Base-by-base conservation (phyloP, 345 rosid genomes). In the Citrus reticulata region DNA sequence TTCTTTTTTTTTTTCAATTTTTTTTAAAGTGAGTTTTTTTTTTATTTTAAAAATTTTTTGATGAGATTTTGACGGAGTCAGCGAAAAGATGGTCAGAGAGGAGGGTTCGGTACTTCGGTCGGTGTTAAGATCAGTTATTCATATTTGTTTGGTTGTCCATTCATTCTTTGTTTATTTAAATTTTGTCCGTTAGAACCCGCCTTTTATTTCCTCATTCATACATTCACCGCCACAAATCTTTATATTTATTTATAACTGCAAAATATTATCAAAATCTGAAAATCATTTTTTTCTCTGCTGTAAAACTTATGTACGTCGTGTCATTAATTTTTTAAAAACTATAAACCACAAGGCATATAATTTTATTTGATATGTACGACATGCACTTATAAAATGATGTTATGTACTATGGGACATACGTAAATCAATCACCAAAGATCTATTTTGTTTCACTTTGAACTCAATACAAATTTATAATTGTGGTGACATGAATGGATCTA, bases 41-140 rank as follows among this genome's bases (percentile, higher is more conserved):
- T 70, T 70, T 3, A 2, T 25, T 70, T 1, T 0, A 7, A 2
- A 9, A 19, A 0, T 9, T 35, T 35, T 20, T 37, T 67, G 11
- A 32, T 65, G 1, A 68, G 10, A 35, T 60, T 73, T 73, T 60
- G 77, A 73, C 68, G 17, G 27, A 9, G 77, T 74, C 77, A 61
- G 10, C 29, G 25, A 24, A 61, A 61, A 63, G 39, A 27, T 42
- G 24, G 77, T 39, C 58, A 59, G 34, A 13, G 66, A 37, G 34
- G 67, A n/a, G 13, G 57, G 57, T 37, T 60, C 22, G 46, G 46
- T 40, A 9, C 46, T 9, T 40, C 46, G 46, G 5, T 32, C n/a
- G 22, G 39, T 30, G 9, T 13, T 64, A 0, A 68, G 29, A 11
- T 10, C 22, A 32, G 2, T n/a, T 34, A 5, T 35, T 35, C 37